A percentile compares a stretch with the other conserved stretches of the same genome.
Conservation (phyloP, 1,284 basidiomycete species). For the Ustilago trichophora region DNA sequence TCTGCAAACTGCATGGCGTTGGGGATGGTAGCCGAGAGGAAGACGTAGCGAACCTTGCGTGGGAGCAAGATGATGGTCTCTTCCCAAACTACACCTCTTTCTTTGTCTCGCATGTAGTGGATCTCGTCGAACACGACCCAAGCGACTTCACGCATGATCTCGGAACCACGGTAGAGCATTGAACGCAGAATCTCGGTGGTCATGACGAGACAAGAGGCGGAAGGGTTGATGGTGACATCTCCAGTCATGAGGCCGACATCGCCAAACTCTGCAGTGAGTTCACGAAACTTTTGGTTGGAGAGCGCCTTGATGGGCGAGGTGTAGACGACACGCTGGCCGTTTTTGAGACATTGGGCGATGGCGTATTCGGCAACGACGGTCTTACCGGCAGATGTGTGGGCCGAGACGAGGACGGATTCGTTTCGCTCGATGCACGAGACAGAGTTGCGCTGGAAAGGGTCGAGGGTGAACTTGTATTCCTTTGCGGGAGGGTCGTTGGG, state of each 20-base stretch:
- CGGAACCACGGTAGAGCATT: constrained; percentile 98
- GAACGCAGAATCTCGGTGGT: constrained; percentile 99
- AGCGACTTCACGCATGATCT: constrained; percentile 99
- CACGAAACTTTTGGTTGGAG: constrained; percentile 98
- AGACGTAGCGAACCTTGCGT: constrained; percentile 94
- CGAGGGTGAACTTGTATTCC: constrained; percentile 93
- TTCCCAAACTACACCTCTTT: constrained; percentile 74
- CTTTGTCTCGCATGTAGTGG: constrained; percentile 98
- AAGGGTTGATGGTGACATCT: constrained; percentile 99
- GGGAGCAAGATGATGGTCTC: constrained; percentile 95
- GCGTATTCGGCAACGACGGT: constrained; percentile 99
- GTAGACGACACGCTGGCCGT: constrained; percentile 96
- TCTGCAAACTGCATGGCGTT: constrained; percentile 99
- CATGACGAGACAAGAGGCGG: constrained; percentile 97
- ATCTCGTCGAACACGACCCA: constrained; percentile 99
- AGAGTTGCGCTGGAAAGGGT: constrained; percentile 96
- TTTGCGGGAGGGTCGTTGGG: constrained; percentile 88
- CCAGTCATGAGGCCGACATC: constrained; percentile 99
- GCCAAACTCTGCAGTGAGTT: constrained; percentile 94
- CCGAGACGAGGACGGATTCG: constrained; percentile 97
- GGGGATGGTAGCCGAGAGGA: constrained; percentile 98
- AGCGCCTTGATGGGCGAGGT: constrained; percentile 99
- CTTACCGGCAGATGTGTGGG: constrained; percentile 97
- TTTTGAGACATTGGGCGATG: constrained; percentile 91
- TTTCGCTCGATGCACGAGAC: constrained; percentile 94